phyloP scores from a whole-genome alignment of 805 yeast species.

The Ogataea dorogensis region DNA sequence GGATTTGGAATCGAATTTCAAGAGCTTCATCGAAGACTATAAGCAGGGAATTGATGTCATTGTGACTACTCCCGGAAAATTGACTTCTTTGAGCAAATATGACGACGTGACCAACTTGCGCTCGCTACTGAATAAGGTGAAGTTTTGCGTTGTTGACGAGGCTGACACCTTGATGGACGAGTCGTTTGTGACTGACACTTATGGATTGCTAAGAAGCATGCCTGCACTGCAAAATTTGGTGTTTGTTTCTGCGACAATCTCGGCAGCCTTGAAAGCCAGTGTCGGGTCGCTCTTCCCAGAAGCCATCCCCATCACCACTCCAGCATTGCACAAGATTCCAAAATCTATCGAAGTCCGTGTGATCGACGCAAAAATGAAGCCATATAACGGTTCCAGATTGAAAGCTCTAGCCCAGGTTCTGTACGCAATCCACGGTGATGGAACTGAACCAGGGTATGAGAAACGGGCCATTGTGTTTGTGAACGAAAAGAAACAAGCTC shows the following conservation, averaged over 20 bases:
- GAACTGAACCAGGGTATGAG: conserved; percentile 70
- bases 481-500: conserved; percentile 66
- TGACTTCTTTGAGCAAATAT: conserved; percentile 37
- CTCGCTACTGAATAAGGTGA: conserved; percentile 43
- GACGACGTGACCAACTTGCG: conserved; percentile 34
- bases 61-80: conserved; percentile 82
- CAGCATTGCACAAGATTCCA: conserved; percentile 83
- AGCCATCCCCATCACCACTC: conserved; percentile 68
- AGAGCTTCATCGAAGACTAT: conserved; percentile 47
- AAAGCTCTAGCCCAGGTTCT: conserved; percentile 87
- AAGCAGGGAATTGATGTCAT: conserved; percentile 67
- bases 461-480: conserved; percentile 86
- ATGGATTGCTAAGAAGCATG: conserved; percentile 48
- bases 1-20: conserved; percentile 59
- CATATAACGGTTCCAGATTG: conserved; percentile 79
- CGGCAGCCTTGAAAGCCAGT: conserved; percentile 67
- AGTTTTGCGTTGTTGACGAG: conserved; percentile 78
- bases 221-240: conserved; percentile 58
- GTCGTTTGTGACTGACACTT: conserved; percentile 69
- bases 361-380: conserved; percentile 72
- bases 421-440: conserved; percentile 81
- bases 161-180: conserved; percentile 90
- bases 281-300: conserved; percentile 61
- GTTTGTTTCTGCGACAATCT: conserved; percentile 89
- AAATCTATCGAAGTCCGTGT: conserved; percentile 66